These are phyloP conservation scores for Solanum commersonii DNA, from an alignment of 257 asterid genomes.

Conservation along the genomic window DNA sequence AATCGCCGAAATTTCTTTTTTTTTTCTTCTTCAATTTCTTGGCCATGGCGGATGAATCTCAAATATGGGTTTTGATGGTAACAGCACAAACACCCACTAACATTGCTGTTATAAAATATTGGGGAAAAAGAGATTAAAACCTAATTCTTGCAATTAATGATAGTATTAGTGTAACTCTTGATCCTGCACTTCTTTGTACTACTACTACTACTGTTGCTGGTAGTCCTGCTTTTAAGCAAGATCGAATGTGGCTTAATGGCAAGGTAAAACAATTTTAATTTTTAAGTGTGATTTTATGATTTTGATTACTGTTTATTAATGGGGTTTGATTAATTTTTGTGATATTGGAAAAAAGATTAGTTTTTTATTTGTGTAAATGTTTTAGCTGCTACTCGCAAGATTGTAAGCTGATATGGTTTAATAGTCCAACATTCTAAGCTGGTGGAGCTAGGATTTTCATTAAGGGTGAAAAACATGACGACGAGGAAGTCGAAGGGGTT, in stretches of 20 bases:
- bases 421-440: too few relatives aligned
- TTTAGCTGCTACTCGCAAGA: background rate
- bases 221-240: conserved; percentile 59
- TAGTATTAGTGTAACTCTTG: conserved; percentile 94
- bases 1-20: background rate
- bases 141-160: conserved; percentile 84
- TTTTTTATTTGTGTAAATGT: background rate
- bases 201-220: conserved; percentile 98
- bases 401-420: background rate
- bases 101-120: conserved; percentile 89
- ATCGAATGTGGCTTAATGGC: conserved; percentile 97
- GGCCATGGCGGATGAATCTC: background rate
- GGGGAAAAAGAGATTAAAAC: conserved; percentile 89
- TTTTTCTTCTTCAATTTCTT: background rate
- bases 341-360: background rate
- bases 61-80: conserved; percentile 56
- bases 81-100: conserved; percentile 97
- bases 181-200: conserved; percentile 89
- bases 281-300: background rate
- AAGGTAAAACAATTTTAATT: conserved; percentile 21
- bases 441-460: too few relatives aligned
- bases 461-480: too few relatives aligned
- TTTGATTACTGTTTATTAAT: background rate
- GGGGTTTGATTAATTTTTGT: background rate
- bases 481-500: too few relatives aligned